phyloP scores from a whole-genome alignment of 1,284 basidiomycete species.

The Takashimella tepidaria region DNA sequence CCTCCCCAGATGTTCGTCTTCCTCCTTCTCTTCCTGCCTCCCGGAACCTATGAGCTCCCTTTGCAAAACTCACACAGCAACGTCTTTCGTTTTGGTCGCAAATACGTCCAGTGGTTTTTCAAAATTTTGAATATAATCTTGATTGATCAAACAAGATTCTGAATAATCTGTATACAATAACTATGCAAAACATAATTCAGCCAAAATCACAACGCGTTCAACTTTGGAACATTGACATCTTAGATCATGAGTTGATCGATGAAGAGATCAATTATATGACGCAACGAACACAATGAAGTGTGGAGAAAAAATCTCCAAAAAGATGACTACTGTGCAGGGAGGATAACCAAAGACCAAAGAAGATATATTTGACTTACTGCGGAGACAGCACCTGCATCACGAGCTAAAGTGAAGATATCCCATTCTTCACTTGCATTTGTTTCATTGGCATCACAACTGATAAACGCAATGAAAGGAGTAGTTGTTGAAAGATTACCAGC shows the following conservation, averaged over 20 bases:
- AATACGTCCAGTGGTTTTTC: slow-evolving; percentile 76
- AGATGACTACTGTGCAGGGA: no score
- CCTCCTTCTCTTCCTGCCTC: no score
- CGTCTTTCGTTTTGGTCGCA: slow-evolving; percentile 40
- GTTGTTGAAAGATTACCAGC: slow-evolving; percentile 52
- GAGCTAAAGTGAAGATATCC: slow-evolving; percentile 72
- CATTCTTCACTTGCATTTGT: slow-evolving; percentile 53
- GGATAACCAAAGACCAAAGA: no score
- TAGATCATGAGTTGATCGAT: no score
- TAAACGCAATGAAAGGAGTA: slow-evolving; percentile 83
- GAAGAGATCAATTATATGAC: no score
- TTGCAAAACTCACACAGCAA: slow-evolving; percentile 33
- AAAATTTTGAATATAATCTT: slow-evolving; percentile 62
- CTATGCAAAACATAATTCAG: slow-evolving; percentile 45
- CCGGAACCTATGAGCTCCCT: no score
- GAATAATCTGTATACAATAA: slow-evolving; percentile 70
- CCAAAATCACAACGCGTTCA: no score
- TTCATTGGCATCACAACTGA: slow-evolving; percentile 71
- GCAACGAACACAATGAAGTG: no score
- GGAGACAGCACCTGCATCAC: slow-evolving; percentile 68
- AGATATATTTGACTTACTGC: slow-evolving; percentile 55
- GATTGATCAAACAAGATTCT: slow-evolving; percentile 66
- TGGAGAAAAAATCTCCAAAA: no score
- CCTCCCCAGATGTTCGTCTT: no score
- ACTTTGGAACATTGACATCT: no score